Percentiles rank a stretch among this genome's conserved stretches.
Conservation (phyloP, 305 asterid species). For the Fraxinus sp. region DNA sequence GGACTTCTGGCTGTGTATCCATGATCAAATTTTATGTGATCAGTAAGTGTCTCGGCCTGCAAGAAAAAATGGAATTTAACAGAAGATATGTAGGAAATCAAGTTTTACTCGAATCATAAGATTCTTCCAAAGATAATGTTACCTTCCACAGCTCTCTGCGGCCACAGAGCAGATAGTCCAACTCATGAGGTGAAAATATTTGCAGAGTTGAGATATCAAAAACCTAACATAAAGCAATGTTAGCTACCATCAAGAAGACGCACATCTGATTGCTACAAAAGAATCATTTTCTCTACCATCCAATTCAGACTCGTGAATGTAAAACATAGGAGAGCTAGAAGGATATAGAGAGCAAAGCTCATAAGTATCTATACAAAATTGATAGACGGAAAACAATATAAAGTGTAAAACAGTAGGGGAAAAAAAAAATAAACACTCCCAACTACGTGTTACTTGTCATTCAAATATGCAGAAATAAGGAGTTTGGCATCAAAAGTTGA, state of each 20-base stretch:
- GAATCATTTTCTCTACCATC: background rate
- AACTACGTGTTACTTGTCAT: background rate
- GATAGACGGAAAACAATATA: background rate
- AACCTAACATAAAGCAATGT: conserved; percentile 47
- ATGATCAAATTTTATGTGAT: conserved; percentile 96
- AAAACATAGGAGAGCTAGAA: background rate
- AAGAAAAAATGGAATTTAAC: conserved; percentile 23
- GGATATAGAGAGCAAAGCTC: background rate
- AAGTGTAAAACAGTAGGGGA: background rate
- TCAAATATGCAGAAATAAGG: conserved; percentile 1
- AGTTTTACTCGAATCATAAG: conserved; percentile 13
- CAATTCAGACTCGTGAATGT: background rate
- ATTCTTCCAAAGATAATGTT: conserved; percentile 21
- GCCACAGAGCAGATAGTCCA: conserved; percentile 96
- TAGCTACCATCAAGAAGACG: background rate
- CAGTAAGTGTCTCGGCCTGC: conserved; percentile 86
- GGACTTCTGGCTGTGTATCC: conserved; percentile 98
- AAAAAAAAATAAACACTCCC: background rate
- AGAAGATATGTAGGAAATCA: conserved; percentile 19
- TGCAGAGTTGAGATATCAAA: conserved; percentile 85
- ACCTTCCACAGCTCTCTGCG: conserved; percentile 99
- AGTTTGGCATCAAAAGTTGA: conserved; percentile 5
- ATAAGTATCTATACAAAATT: background rate
- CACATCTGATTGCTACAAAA: background rate
- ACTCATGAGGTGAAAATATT: conserved; percentile 87